These are phyloP conservation scores for Ligustrum vulgare DNA, from an alignment of 257 asterid species.

Conservation along the genomic window DNA sequence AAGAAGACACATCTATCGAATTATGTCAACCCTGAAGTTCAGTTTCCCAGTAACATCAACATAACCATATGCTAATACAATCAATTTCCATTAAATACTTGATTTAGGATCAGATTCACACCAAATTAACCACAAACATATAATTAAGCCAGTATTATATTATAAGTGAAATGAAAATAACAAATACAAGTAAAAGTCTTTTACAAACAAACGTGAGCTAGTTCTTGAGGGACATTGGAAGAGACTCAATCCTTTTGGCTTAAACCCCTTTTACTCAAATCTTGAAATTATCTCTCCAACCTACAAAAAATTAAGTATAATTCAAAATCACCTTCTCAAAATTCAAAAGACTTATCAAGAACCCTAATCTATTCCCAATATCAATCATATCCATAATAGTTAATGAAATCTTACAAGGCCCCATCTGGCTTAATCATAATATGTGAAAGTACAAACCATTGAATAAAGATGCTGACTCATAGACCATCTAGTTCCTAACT, in stretches of 20 bases:
- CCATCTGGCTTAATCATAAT: too few relatives aligned
- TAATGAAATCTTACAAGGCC: too few relatives aligned
- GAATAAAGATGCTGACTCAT: too few relatives aligned
- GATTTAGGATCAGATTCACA: background rate
- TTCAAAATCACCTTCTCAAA: slow-evolving; percentile 6
- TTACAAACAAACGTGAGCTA: slow-evolving; percentile 48
- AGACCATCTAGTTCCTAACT: too few relatives aligned
- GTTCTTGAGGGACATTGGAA: slow-evolving; percentile 43
- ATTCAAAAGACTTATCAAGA: slow-evolving; percentile 2
- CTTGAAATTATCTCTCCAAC: slow-evolving; percentile 89
- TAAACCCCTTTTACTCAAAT: slow-evolving; percentile 93
- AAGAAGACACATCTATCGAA: too few relatives aligned
- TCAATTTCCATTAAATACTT: background rate
- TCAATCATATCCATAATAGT: too few relatives aligned
- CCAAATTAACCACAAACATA: too few relatives aligned
- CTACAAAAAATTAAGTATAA: slow-evolving; percentile 25
- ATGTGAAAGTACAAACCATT: too few relatives aligned
- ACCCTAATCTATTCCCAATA: too few relatives aligned
- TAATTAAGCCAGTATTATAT: background rate
- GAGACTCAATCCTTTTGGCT: slow-evolving; percentile 67
- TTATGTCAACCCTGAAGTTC: too few relatives aligned
- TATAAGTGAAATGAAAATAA: too few relatives aligned
- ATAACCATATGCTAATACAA: background rate
- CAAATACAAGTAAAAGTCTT: slow-evolving; percentile 3
- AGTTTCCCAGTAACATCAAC: background rate